phyloP scores from a whole-genome alignment of 73 alveolate genomes.

The Paramecium caudatum region DNA sequence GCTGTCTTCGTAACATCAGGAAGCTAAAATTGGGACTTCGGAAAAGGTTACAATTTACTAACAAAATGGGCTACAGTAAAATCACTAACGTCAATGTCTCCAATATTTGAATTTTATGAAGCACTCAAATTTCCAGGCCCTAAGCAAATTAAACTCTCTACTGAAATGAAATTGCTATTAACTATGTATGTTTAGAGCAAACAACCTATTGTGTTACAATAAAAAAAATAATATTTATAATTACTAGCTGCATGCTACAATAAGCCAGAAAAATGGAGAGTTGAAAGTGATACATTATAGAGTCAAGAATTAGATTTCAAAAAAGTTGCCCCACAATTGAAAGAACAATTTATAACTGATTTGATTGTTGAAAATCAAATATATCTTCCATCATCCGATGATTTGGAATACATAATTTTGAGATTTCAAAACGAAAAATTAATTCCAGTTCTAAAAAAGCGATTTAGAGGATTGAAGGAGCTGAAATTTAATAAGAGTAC shows the following conservation, averaged over 20 bases:
- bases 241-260: too few species aligned
- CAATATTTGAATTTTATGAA: not conserved
- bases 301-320: too few species aligned
- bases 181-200: too few species aligned
- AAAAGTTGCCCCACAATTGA: not conserved
- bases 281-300: too few species aligned
- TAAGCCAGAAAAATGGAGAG: too few species aligned
- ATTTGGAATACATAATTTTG: not conserved
- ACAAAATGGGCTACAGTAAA: not conserved
- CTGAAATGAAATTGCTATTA: too few species aligned
- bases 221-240: too few species aligned
- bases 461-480: not conserved
- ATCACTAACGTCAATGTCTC: not conserved
- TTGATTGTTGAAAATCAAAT: not conserved
- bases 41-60: not conserved
- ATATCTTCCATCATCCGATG: not conserved
- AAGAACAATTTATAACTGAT: not conserved
- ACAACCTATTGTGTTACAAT: too few species aligned
- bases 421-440: not conserved
- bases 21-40: too few species aligned
- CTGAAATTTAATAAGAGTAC: not conserved
- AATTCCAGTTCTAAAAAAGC: not conserved
- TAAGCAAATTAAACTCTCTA: too few species aligned
- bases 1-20: too few species aligned
- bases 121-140: slow-evolving; percentile 3